phyloP scores from a whole-genome alignment of 78 protist species.

The Emiliania huxleyi region DNA sequence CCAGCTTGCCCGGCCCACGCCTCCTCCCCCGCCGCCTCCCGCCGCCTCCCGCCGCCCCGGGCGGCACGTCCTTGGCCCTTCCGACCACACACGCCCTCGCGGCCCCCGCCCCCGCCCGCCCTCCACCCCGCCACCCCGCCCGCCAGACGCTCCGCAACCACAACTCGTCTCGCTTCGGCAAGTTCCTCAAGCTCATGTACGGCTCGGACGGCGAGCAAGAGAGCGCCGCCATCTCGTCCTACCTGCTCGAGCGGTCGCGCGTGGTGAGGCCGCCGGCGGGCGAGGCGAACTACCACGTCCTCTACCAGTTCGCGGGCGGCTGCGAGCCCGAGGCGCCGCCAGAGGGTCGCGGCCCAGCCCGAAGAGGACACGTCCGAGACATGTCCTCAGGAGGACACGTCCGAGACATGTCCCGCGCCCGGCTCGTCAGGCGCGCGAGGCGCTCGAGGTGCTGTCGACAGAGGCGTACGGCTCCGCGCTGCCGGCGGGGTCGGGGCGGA shows the following conservation, averaged over 20 bases:
- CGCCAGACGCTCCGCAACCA: constrained; percentile 84
- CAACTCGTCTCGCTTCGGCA: constrained; percentile 76
- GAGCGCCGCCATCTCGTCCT: constrained; percentile 69
- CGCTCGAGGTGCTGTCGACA: constrained; percentile 39
- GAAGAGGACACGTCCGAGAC: too few relatives aligned
- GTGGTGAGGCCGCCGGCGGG: constrained; percentile 72
- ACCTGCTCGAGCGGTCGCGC: constrained; percentile 81
- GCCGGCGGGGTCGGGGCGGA: not conserved
- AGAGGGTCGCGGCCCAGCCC: too few relatives aligned
- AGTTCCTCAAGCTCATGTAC: constrained; percentile 79
- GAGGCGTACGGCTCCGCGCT: constrained; percentile 54
- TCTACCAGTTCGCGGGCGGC: constrained; percentile 46
- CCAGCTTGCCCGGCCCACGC: too few relatives aligned
- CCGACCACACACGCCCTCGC: too few relatives aligned
- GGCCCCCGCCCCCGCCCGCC: too few relatives aligned
- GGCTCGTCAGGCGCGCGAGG: too few relatives aligned
- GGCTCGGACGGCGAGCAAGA: constrained; percentile 56
- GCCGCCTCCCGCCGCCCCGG: too few relatives aligned
- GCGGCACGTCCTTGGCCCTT: too few relatives aligned
- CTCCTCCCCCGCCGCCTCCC: too few relatives aligned
- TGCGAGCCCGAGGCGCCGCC: not conserved
- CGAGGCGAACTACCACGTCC: constrained; percentile 92
- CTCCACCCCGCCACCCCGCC: too few relatives aligned
- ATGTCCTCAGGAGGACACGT: too few relatives aligned
- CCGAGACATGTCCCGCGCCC: too few relatives aligned